Conservation (phyloP, 176 grass and related monocot species). For the Cocos nucifera region DNA sequence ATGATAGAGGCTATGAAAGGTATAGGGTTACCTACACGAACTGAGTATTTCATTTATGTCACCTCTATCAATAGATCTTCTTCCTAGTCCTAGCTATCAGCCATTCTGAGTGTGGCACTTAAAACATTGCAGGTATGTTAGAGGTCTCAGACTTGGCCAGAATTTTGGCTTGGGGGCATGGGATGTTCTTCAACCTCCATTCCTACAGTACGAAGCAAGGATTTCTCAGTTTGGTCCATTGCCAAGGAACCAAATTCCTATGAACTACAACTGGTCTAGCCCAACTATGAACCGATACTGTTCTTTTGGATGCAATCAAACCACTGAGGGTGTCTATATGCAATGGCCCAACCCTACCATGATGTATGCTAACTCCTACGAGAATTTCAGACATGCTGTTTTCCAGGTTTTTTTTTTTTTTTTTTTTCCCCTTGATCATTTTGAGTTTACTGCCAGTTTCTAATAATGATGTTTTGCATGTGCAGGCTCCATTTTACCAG, state of each 20-base stretch:
- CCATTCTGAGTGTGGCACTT: too few relatives aligned
- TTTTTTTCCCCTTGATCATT: background rate
- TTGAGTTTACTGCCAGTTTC: background rate
- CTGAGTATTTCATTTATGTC: too few relatives aligned
- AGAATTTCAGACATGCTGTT: conserved; percentile 8
- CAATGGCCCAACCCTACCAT: conserved; percentile 16
- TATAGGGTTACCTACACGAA: background rate
- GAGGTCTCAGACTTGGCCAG: conserved; percentile 3
- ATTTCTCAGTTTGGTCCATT: conserved; percentile 22
- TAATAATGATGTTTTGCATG: background rate
- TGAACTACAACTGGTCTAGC: conserved; percentile 1
- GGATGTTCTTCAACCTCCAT: conserved; percentile 13
- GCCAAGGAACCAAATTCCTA: conserved; percentile 6
- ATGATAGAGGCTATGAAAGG: conserved; percentile 28
- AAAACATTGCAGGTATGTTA: conserved; percentile 7
- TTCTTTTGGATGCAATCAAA: conserved; percentile 12
- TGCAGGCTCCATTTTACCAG: conserved; percentile 20
- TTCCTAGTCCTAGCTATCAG: too few relatives aligned
- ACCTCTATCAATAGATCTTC: too few relatives aligned
- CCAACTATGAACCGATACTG: conserved; percentile 4
- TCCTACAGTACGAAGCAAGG: background rate
- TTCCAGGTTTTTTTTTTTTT: conserved; percentile 12
- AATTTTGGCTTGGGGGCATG: conserved; percentile 6
- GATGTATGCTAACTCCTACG: conserved; percentile 17
- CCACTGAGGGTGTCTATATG: conserved; percentile 6